Percentiles rank a stretch among this genome's conserved stretches.
Evolutionary conservation across 352 stramenopile genomes (phyloP).

Genomic region (Globisporangium canariense): DNA sequence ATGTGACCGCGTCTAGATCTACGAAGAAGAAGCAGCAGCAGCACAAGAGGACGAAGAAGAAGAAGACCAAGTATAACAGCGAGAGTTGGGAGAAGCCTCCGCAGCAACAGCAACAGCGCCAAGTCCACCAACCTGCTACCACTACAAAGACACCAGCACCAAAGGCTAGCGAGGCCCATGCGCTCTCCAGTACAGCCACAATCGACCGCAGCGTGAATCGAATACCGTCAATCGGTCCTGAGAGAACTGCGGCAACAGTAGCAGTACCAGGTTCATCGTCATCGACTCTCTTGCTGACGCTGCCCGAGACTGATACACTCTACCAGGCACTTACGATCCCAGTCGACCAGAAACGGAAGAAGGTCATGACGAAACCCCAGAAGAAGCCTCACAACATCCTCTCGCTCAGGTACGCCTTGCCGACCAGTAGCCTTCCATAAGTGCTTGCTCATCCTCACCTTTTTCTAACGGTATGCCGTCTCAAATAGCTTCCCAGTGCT

Average conservation of each 20-base stretch:
- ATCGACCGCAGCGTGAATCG: background rate
- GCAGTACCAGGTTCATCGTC: too few relatives aligned
- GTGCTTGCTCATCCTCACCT: too few relatives aligned
- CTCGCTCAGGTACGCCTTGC: constrained; percentile 25
- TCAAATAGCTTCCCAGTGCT: constrained; percentile 19
- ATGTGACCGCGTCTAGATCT: background rate
- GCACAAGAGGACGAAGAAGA: background rate
- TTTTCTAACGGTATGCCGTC: background rate
- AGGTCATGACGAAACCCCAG: constrained; percentile 8
- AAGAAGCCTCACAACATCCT: constrained; percentile 24
- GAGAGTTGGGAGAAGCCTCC: background rate
- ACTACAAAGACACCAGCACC: background rate
- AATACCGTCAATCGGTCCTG: background rate
- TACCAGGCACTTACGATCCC: constrained; percentile 1
- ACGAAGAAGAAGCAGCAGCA: background rate
- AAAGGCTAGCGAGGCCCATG: background rate
- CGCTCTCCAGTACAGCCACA: background rate
- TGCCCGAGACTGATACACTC: background rate
- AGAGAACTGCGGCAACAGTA: background rate
- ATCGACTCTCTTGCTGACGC: background rate
- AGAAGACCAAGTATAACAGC: background rate
- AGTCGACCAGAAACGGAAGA: background rate
- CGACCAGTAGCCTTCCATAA: too few relatives aligned
- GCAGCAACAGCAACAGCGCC: background rate
- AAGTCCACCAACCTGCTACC: background rate